Conservation (phyloP, 495 filamentous ascomycete species). For the Neurospora pannonica region DNA sequence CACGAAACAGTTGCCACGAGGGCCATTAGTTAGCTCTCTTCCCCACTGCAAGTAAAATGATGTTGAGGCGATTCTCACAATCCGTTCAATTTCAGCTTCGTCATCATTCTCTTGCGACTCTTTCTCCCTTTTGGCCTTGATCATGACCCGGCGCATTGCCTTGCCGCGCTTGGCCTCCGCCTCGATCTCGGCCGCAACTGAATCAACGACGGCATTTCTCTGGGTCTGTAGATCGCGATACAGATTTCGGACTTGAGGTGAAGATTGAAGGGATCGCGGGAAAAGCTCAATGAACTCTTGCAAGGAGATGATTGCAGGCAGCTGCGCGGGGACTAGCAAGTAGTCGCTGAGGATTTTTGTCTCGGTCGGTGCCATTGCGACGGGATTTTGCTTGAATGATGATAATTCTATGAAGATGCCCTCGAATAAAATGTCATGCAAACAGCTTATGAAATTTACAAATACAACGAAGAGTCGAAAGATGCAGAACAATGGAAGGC, state of each 20-base stretch:
- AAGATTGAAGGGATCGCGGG: conserved; percentile 55
- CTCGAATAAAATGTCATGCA: background rate
- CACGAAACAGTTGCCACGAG: background rate
- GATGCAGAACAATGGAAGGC: background rate
- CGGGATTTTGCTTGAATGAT: background rate
- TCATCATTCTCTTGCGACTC: conserved; percentile 51
- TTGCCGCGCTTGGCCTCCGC: conserved; percentile 55
- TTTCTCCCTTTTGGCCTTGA: conserved; percentile 41
- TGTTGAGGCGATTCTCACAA: conserved; percentile 30
- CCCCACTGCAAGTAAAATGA: background rate
- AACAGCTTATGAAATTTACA: too few relatives aligned
- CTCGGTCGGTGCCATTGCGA: conserved; percentile 61
- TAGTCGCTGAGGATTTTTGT: conserved; percentile 65
- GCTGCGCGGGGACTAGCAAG: conserved; percentile 61
- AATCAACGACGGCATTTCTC: conserved; percentile 57
- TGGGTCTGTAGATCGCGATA: conserved; percentile 71
- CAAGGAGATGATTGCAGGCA: conserved; percentile 63
- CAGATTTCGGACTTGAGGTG: conserved; percentile 63
- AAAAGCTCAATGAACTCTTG: conserved; percentile 70
- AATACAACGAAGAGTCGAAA: background rate
- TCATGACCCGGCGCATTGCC: conserved; percentile 51
- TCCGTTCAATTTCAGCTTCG: conserved; percentile 60
- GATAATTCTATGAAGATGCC: background rate
- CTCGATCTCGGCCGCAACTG: conserved; percentile 58
- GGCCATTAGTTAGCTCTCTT: background rate